A percentile compares a stretch with the other conserved stretches of the same genome.
phyloP scores from a whole-genome alignment of 129 eudicot species.

The Lactuca sativa region DNA sequence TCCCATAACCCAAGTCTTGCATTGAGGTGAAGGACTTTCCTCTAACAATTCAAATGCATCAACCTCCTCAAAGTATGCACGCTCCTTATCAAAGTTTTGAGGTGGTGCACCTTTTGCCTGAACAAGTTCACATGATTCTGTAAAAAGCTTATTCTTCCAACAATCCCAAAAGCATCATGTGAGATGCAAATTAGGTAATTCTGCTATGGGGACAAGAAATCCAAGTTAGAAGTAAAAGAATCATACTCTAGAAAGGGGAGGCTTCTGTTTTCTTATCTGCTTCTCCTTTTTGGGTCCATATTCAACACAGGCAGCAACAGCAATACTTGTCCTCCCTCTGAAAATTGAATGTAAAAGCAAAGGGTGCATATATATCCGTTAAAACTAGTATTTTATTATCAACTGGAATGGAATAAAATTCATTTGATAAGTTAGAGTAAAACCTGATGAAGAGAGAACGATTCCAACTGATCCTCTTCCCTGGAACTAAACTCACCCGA shows the following conservation, averaged over 20 bases:
- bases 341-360: constrained; percentile 4
- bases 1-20: constrained; percentile 77
- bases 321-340: constrained; percentile 96
- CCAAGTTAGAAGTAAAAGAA: not conserved
- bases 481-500: constrained; percentile 68
- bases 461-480: constrained; percentile 79
- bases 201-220: too few species aligned
- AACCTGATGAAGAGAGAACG: constrained; percentile 97
- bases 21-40: constrained; percentile 96
- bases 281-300: constrained; percentile 51
- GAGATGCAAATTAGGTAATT: too few species aligned
- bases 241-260: constrained; percentile 80
- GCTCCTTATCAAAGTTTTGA: constrained; percentile 76
- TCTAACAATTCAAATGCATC: constrained; percentile 83
- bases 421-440: not conserved
- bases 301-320: constrained; percentile 49
- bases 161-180: too few species aligned
- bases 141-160: too few species aligned
- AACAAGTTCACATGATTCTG: not conserved
- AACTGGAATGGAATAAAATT: not conserved
- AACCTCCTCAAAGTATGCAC: constrained; percentile 87
- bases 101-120: constrained; percentile 63
- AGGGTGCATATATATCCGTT: not conserved
- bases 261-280: constrained; percentile 58
- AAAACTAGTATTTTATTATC: not conserved